Evolutionary conservation across 352 stramenopile genomes (phyloP).

Genomic region (Aphanomyces euteiches): DNA sequence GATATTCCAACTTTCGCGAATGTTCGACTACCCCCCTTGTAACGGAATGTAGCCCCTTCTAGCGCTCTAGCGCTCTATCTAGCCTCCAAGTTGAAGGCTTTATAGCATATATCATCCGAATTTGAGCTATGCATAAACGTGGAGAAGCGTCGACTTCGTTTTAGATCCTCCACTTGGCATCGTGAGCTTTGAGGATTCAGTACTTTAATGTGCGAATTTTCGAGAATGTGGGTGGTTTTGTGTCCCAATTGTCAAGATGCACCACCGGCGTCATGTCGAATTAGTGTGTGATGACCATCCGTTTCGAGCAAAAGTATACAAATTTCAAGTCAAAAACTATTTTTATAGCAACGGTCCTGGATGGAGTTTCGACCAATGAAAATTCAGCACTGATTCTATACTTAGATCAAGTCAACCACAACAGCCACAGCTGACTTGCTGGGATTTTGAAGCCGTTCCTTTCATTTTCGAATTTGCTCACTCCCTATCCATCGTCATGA

Average conservation of each 20-base stretch:
- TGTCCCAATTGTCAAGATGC: background rate
- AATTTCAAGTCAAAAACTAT: background rate
- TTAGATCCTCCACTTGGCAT: too few species aligned
- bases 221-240: background rate
- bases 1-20: too few species aligned
- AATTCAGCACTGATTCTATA: background rate
- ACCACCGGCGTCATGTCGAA: background rate
- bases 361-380: background rate
- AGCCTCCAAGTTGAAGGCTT: too few species aligned
- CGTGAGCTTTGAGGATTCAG: too few species aligned
- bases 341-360: too few species aligned
- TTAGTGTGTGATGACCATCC: background rate
- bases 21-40: too few species aligned
- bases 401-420: background rate
- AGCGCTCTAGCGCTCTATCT: too few species aligned
- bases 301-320: background rate
- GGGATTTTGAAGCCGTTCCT: slow-evolving; percentile 9
- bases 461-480: slow-evolving; percentile 30
- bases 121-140: too few species aligned
- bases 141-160: too few species aligned
- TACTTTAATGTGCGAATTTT: too few species aligned
- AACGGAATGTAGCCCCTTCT: too few species aligned
- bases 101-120: too few species aligned
- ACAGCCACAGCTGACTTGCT: background rate
- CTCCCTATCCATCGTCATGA: slow-evolving; percentile 11